phyloP scores from a whole-genome alignment of 2,329 filamentous ascomycete species.

The Lecanicillium sp. region DNA sequence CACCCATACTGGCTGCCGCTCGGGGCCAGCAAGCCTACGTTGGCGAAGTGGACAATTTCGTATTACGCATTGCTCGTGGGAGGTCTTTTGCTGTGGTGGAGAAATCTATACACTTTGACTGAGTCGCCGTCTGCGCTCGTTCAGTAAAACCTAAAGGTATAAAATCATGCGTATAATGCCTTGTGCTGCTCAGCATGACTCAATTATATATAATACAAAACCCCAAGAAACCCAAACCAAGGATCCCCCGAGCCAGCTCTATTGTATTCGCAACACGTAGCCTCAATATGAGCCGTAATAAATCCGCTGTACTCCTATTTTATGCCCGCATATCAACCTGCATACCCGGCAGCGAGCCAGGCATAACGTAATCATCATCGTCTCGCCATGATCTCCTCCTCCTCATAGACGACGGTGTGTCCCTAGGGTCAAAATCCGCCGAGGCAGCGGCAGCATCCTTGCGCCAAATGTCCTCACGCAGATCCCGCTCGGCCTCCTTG shows the following conservation, averaged over 20 bases:
- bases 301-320: too few relatives aligned
- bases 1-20: slow-evolving; percentile 38
- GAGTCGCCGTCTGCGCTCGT: slow-evolving; percentile 30
- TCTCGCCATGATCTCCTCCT: slow-evolving; percentile 29
- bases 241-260: not conserved
- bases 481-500: slow-evolving; percentile 42
- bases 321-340: slow-evolving; percentile 18
- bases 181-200: slow-evolving; percentile 18
- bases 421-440: slow-evolving; percentile 32
- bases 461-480: slow-evolving; percentile 42
- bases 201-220: too few relatives aligned
- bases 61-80: slow-evolving; percentile 73
- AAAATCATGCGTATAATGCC: too few relatives aligned
- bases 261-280: not conserved
- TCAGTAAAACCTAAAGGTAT: too few relatives aligned
- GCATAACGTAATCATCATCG: slow-evolving; percentile 35
- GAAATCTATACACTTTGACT: slow-evolving; percentile 64
- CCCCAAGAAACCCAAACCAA: too few relatives aligned
- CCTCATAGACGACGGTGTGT: slow-evolving; percentile 26
- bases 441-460: slow-evolving; percentile 39
- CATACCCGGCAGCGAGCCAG: slow-evolving; percentile 36
- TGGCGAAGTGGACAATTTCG: slow-evolving; percentile 56
- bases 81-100: slow-evolving; percentile 67
- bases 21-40: slow-evolving; percentile 14
- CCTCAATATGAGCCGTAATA: too few relatives aligned